These are phyloP conservation scores for Ceriops zippeliana DNA, from an alignment of 345 rosid species.

Conservation along the genomic window DNA sequence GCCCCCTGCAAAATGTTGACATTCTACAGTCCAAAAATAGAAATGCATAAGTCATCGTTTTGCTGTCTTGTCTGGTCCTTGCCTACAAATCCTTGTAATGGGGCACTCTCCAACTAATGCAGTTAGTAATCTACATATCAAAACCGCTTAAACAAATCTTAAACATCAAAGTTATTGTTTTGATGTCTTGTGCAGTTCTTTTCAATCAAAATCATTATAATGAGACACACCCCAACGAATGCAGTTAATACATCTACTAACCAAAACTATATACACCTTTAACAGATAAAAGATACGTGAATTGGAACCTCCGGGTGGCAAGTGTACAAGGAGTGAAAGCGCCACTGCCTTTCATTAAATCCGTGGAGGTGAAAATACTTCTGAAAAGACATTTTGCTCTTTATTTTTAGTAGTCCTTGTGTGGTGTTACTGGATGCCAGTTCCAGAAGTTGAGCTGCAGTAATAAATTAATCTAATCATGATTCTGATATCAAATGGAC, in stretches of 20 bases:
- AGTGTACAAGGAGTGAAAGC: constrained; percentile 70
- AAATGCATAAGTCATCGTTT: not conserved
- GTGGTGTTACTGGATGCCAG: not conserved
- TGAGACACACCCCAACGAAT: not conserved
- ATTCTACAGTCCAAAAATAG: not conserved
- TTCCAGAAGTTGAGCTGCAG: not conserved
- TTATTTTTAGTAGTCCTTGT: not conserved
- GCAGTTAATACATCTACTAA: not conserved
- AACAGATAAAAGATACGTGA: constrained; percentile 53
- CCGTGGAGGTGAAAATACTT: constrained; percentile 54
- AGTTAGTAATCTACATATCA: not conserved
- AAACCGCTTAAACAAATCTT: not conserved
- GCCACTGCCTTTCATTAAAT: constrained; percentile 70
- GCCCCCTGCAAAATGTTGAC: not conserved
- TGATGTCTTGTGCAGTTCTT: not conserved
- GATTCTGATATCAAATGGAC: too few relatives aligned
- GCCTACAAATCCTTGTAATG: not conserved
- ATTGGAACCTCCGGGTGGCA: constrained; percentile 78
- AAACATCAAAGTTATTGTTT: not conserved
- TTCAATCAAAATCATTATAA: too few relatives aligned
- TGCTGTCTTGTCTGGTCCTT: not conserved
- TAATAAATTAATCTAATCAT: too few relatives aligned
- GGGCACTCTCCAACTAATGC: not conserved
- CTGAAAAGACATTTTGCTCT: not conserved
- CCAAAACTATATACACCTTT: not conserved